Evolutionary conservation across 2,329 filamentous ascomycete genomes (phyloP).

Genomic region (Aspergillus texensis): DNA sequence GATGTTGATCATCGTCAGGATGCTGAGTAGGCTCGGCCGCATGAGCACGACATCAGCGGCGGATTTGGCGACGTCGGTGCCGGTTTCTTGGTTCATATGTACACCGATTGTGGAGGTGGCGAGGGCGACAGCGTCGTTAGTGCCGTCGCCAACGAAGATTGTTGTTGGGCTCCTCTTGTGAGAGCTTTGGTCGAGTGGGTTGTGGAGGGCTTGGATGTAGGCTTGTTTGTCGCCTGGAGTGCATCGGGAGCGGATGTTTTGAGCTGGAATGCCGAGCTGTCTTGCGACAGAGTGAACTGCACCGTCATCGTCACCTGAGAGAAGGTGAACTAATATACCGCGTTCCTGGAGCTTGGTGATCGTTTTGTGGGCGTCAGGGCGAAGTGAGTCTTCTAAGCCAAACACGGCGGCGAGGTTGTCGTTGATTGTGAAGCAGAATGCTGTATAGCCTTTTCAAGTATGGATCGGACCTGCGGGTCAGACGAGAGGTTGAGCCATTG

Average conservation of each 20-base stretch:
- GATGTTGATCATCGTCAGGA: slow-evolving; percentile 62
- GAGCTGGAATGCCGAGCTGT: slow-evolving; percentile 41
- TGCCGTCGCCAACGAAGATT: slow-evolving; percentile 76
- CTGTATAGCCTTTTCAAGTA: slow-evolving; percentile 50
- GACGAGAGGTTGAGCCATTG: slow-evolving; percentile 40
- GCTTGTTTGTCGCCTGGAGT: slow-evolving; percentile 58
- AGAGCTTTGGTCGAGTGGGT: slow-evolving; percentile 21
- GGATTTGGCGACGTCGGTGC: slow-evolving; percentile 67
- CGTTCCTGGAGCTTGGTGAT: slow-evolving; percentile 54
- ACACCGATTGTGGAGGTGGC: slow-evolving; percentile 72
- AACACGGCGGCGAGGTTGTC: slow-evolving; percentile 49
- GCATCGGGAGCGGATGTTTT: slow-evolving; percentile 49
- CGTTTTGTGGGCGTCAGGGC: slow-evolving; percentile 54
- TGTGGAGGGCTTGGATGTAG: slow-evolving; percentile 47
- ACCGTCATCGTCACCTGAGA: slow-evolving; percentile 59
- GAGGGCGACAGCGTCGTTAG: slow-evolving; percentile 75
- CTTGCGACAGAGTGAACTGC: slow-evolving; percentile 54
- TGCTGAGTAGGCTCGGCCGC: slow-evolving; percentile 56
- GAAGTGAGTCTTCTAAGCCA: slow-evolving; percentile 52
- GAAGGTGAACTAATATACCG: slow-evolving; percentile 56
- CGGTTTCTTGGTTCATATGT: slow-evolving; percentile 65
- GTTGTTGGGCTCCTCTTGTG: slow-evolving; percentile 6
- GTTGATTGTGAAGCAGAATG: slow-evolving; percentile 61
- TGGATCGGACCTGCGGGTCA: slow-evolving; percentile 31
- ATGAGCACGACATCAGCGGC: slow-evolving; percentile 73